These are phyloP conservation scores for Fusarium setosum DNA, from an alignment of 2,329 filamentous ascomycete genomes.

Conservation along the genomic window DNA sequence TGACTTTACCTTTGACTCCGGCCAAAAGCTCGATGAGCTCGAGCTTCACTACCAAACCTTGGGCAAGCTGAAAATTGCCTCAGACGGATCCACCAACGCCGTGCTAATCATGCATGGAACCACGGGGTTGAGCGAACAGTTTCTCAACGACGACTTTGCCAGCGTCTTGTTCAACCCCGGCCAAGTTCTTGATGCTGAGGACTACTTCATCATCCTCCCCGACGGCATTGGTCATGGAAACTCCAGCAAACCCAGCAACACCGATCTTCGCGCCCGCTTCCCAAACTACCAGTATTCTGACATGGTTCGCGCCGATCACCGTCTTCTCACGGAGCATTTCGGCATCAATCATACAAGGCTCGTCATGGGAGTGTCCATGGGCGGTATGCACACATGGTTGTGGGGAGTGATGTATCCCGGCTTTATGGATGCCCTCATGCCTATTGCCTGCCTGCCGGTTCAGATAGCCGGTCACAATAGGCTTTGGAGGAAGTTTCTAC, in stretches of 20 bases:
- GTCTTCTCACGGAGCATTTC: constrained; percentile 7
- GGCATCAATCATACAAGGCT: constrained; percentile 5
- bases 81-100: constrained; percentile 19
- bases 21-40: background rate
- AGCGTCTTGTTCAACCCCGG: constrained; percentile 15
- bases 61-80: constrained; percentile 19
- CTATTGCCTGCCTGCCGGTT: constrained; percentile 10
- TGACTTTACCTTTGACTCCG: constrained; percentile 14
- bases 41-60: constrained; percentile 26
- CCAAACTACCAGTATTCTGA: constrained; percentile 23
- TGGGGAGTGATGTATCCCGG: background rate
- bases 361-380: constrained; percentile 21
- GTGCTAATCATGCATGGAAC: constrained; percentile 24
- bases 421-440: constrained; percentile 23
- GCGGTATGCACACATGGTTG: constrained; percentile 31
- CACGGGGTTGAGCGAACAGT: background rate
- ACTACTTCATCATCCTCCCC: constrained; percentile 28
- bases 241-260: constrained; percentile 26
- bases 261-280: background rate
- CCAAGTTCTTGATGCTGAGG: constrained; percentile 3
- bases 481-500: constrained; percentile 22
- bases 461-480: constrained; percentile 23
- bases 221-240: constrained; percentile 26
- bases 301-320: constrained; percentile 12
- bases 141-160: constrained; percentile 17